Base-by-base conservation (phyloP, 306 rosid genomes). In the Cicer yamashitae region DNA sequence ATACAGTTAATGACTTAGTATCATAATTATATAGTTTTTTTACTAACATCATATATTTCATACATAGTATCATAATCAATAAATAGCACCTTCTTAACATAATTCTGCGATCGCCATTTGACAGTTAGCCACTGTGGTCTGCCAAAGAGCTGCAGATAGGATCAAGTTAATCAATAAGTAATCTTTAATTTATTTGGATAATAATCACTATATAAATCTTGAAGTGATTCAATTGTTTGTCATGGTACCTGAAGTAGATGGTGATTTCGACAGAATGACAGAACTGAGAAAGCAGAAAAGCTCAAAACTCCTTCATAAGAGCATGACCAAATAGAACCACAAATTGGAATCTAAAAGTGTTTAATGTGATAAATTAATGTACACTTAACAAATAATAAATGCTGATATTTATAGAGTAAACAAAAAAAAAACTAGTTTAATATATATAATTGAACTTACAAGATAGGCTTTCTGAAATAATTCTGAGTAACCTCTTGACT, bases 61-160 rank as follows among this genome's bases (percentile, higher is more conserved):
- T 25, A 60, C 12, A 62, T 62, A 40, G 20, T 15, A 37, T 65
- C 51, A n/a, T 41, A 67, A 70, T 73, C 59, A 37, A 53, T 43
- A 48, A 66, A 72, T 40, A 25, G 57, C 71, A 84, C 92, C 91
- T 87, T 89, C 63, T 78, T 84, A 59, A 94, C 91, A 56, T 94
- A 91, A 40, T 74, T 82, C 13, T 86, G 93, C 0, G 98, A 94
- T 41, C 96, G 89, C 78, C 89, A 73, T 82, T 77, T 84, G 39
- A 91, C 88, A 13, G 98, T 94, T 14, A 91, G 88, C 98, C 98
- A 94, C 46, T 94, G 96, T 53, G 98, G 98, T 61, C 96, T 91
- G 45, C 89, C 93, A 79, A 91, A 86, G 79, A 94, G 82, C 98
- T 94, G 82, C 46, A 79, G 17, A 71, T 59, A 51, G 59, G 58